Evolutionary conservation across 2,329 filamentous ascomycete species (phyloP).

Genomic region (Alternaria sp.): DNA sequence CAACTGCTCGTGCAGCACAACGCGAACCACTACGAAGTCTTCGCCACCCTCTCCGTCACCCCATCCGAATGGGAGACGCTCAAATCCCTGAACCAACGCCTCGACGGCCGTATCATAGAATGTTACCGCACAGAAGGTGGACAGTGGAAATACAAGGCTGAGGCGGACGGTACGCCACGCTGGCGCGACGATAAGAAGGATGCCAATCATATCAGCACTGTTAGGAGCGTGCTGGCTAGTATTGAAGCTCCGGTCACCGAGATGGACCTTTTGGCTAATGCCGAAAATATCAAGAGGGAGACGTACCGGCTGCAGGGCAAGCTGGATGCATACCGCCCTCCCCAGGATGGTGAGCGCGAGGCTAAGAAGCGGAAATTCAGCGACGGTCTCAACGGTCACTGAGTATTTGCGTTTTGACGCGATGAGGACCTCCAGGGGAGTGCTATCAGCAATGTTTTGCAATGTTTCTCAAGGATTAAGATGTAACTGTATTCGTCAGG

Average conservation of each 20-base stretch:
- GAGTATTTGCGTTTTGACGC: neutral
- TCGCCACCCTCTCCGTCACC: conserved; percentile 70
- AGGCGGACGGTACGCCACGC: conserved; percentile 64
- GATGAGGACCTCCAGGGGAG: neutral
- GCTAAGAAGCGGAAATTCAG: conserved; percentile 46
- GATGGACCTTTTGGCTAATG: conserved; percentile 75
- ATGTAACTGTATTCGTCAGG: neutral
- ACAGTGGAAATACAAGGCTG: conserved; percentile 75
- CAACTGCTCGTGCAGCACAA: conserved; percentile 75
- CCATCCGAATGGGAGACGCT: conserved; percentile 82
- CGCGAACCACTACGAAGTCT: conserved; percentile 68
- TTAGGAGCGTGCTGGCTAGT: conserved; percentile 85
- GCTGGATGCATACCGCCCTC: conserved; percentile 40
- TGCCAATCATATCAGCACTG: conserved; percentile 85
- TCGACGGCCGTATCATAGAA: conserved; percentile 90
- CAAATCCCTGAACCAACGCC: conserved; percentile 73
- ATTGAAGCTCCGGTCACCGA: conserved; percentile 86
- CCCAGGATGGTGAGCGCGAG: conserved; percentile 30
- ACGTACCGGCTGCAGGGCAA: conserved; percentile 70
- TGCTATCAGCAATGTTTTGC: neutral
- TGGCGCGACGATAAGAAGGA: conserved; percentile 93
- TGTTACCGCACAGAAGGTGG: conserved; percentile 78
- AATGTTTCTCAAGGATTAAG: neutral
- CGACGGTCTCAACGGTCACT: conserved; percentile 8
- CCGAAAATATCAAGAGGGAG: conserved; percentile 73